phyloP scores from a whole-genome alignment of 1,284 basidiomycete genomes.

The Cryptococcus sp. region DNA sequence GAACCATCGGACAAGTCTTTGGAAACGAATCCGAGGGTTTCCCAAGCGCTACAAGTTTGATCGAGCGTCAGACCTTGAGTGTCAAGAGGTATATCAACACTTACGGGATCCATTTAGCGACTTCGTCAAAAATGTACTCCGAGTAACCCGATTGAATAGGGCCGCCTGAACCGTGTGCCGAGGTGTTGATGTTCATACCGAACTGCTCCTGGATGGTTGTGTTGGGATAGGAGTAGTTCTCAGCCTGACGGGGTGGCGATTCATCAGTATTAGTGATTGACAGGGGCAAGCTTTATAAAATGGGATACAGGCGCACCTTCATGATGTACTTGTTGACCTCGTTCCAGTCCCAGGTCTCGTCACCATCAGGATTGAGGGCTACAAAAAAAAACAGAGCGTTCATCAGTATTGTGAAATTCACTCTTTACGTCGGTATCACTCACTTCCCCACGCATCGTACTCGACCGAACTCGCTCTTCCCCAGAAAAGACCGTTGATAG shows the following conservation, averaged over 20 bases:
- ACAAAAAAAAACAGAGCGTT: background rate
- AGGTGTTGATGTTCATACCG: slow-evolving; percentile 49
- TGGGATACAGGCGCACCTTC: slow-evolving; percentile 31
- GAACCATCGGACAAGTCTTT: slow-evolving; percentile 50
- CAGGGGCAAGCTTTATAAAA: slow-evolving; percentile 47
- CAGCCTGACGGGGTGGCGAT: slow-evolving; percentile 33
- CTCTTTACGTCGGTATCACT: slow-evolving; percentile 9
- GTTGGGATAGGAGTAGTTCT: slow-evolving; percentile 55
- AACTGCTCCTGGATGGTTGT: slow-evolving; percentile 38
- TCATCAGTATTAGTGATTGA: background rate
- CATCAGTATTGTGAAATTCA: background rate
- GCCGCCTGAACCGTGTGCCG: slow-evolving; percentile 56
- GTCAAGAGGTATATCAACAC: slow-evolving; percentile 2
- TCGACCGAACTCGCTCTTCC: slow-evolving; percentile 47
- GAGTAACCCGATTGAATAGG: slow-evolving; percentile 55
- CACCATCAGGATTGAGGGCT: slow-evolving; percentile 45
- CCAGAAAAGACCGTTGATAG: slow-evolving; percentile 72
- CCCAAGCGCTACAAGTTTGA: slow-evolving; percentile 38
- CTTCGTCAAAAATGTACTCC: slow-evolving; percentile 56
- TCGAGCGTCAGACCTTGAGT: background rate
- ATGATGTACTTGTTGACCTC: slow-evolving; percentile 51
- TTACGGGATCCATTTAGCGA: slow-evolving; percentile 60
- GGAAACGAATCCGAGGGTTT: slow-evolving; percentile 56
- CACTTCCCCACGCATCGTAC: slow-evolving; percentile 54
- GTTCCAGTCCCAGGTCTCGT: slow-evolving; percentile 49